Percentiles rank a stretch among this genome's conserved stretches.
Evolutionary conservation across 352 stramenopile genomes (phyloP).

Genomic region (Pythium monospermum): DNA sequence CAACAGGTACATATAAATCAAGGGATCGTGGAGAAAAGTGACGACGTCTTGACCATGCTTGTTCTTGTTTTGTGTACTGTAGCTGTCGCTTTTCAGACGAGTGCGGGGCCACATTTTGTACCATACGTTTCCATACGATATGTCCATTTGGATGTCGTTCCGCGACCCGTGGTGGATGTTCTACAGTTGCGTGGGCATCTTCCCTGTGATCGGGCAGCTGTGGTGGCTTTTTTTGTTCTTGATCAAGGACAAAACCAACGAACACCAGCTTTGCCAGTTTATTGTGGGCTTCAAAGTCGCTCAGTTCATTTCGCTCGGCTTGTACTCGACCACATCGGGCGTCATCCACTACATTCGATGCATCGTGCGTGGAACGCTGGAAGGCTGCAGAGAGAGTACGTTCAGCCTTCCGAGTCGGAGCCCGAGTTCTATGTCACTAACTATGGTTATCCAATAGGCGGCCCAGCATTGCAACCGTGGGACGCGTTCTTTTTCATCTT

Average conservation of each 20-base stretch:
- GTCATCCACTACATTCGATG: slow-evolving; percentile 70
- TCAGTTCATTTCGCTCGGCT: slow-evolving; percentile 85
- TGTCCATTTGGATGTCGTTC: slow-evolving; percentile 84
- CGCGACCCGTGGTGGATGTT: slow-evolving; percentile 77
- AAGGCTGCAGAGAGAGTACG: slow-evolving; percentile 46
- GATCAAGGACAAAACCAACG: slow-evolving; percentile 90
- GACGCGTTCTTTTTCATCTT: slow-evolving; percentile 81
- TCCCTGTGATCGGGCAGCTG: slow-evolving; percentile 80
- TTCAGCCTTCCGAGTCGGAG: neutral
- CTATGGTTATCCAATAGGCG: slow-evolving; percentile 14
- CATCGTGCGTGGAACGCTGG: slow-evolving; percentile 54
- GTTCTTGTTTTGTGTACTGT: neutral
- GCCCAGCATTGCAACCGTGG: slow-evolving; percentile 55
- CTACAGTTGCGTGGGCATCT: slow-evolving; percentile 74
- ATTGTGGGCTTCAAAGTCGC: slow-evolving; percentile 90
- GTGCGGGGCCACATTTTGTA: slow-evolving; percentile 82
- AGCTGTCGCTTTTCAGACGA: slow-evolving; percentile 35
- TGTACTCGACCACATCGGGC: slow-evolving; percentile 64
- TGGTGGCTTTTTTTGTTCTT: slow-evolving; percentile 90
- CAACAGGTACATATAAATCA: slow-evolving; percentile 7
- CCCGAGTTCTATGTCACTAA: neutral
- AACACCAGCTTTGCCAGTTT: slow-evolving; percentile 91
- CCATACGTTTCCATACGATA: slow-evolving; percentile 84
- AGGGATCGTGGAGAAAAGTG: neutral
- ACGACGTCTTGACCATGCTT: neutral